Evolutionary conservation across 2,329 filamentous ascomycete species (phyloP).

Genomic region (Pseudocercospora macadamiae): DNA sequence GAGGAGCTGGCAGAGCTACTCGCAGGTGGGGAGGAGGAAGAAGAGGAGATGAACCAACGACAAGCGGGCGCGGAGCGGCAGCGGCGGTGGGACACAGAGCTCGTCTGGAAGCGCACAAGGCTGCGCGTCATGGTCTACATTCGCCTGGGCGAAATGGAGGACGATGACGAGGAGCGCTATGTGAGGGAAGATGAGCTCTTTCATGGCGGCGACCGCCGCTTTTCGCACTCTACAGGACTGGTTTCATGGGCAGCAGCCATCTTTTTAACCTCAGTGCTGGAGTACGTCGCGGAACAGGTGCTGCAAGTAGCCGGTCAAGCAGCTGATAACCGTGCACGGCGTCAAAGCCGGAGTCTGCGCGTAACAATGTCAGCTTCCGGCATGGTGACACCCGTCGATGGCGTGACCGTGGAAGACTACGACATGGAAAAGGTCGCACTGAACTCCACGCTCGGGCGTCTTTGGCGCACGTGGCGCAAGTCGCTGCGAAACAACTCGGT

Average conservation of each 20-base stretch:
- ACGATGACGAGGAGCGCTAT: slow-evolving; percentile 91
- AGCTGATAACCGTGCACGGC: slow-evolving; percentile 66
- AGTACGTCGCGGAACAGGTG: slow-evolving; percentile 90
- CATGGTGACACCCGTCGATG: slow-evolving; percentile 24
- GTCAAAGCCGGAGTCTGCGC: slow-evolving; percentile 41
- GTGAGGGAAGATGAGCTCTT: slow-evolving; percentile 77
- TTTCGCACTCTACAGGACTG: slow-evolving; percentile 50
- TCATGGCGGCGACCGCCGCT: slow-evolving; percentile 61
- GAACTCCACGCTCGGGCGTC: slow-evolving; percentile 80
- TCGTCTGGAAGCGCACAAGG: slow-evolving; percentile 90
- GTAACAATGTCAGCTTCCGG: slow-evolving; percentile 24
- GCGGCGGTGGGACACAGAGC: slow-evolving; percentile 82
- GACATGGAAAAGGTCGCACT: slow-evolving; percentile 94
- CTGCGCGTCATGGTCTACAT: slow-evolving; percentile 98
- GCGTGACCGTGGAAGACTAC: slow-evolving; percentile 70
- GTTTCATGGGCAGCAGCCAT: slow-evolving; percentile 91
- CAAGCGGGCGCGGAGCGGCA: slow-evolving; percentile 34
- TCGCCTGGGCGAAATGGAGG: slow-evolving; percentile 92
- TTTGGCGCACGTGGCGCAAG: slow-evolving; percentile 97
- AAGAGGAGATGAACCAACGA: slow-evolving; percentile 43
- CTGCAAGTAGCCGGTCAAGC: slow-evolving; percentile 85
- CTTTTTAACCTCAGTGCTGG: slow-evolving; percentile 91
- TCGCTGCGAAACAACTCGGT: slow-evolving; percentile 58
- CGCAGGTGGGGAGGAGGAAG: slow-evolving; percentile 72
- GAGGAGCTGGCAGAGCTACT: slow-evolving; percentile 88